These are phyloP conservation scores for Dendrocalamus sinicus DNA, from an alignment of 176 grass and related monocot species.

Conservation along the genomic window DNA sequence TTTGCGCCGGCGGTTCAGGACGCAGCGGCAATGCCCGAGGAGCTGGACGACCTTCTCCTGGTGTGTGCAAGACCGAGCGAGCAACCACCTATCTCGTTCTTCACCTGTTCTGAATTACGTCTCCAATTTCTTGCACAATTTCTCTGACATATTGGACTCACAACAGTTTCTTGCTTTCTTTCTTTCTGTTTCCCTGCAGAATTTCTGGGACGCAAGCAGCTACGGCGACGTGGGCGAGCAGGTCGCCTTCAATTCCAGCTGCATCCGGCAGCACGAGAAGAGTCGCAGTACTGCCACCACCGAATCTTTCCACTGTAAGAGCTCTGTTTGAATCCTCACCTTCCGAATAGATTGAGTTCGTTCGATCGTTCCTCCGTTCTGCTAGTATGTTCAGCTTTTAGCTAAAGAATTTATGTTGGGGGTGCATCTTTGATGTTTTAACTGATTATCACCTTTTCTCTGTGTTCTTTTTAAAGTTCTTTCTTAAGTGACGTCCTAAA, in stretches of 20 bases:
- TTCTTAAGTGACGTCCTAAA: too few species aligned
- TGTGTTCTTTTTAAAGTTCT: too few species aligned
- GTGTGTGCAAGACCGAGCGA: conserved; percentile 25
- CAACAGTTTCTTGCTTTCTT: neutral
- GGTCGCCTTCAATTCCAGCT: conserved; percentile 52
- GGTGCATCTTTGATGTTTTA: too few species aligned
- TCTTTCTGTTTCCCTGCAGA: conserved; percentile 39
- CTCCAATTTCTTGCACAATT: neutral
- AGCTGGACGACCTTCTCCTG: conserved; percentile 67
- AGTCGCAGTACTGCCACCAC: neutral
- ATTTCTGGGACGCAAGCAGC: conserved; percentile 68
- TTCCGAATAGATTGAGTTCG: neutral
- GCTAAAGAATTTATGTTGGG: too few species aligned
- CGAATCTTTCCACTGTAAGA: conserved; percentile 39
- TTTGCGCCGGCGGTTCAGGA: neutral
- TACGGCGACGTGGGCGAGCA: conserved; percentile 50
- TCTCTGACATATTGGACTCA: neutral
- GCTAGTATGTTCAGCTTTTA: neutral
- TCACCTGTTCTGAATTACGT: neutral
- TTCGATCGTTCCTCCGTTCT: neutral
- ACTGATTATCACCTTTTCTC: too few species aligned
- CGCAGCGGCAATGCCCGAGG: conserved; percentile 37
- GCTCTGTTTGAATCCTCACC: neutral
- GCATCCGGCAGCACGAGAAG: conserved; percentile 42
- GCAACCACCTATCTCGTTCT: neutral